Conservation (phyloP, 2,329 filamentous ascomycete species). For the Hymenotorrendiella dingleyae region DNA sequence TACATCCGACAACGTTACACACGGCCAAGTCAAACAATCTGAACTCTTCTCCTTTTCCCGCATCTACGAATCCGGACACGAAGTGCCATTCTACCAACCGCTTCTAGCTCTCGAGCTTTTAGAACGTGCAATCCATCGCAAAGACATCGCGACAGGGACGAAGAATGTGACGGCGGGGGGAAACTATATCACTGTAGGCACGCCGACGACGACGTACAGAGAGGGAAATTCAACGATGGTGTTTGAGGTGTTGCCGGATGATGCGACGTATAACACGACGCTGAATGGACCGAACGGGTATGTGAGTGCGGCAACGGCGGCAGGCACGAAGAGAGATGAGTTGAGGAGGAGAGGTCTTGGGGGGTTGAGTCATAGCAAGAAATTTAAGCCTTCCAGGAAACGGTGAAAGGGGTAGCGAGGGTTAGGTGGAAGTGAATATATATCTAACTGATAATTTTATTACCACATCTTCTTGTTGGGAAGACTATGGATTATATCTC, state of each 20-base stretch:
- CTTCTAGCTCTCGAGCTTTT: conserved; percentile 46
- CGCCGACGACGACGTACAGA: conserved; percentile 19
- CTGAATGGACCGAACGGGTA: conserved; percentile 35
- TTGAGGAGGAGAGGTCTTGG: not conserved
- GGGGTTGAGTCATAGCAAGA: not conserved
- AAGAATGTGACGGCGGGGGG: conserved; percentile 35
- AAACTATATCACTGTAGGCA: conserved; percentile 18
- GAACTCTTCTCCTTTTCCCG: conserved; percentile 64
- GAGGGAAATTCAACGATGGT: conserved; percentile 35
- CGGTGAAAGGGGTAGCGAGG: too few species aligned
- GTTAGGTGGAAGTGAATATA: too few species aligned
- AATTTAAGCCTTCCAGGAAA: not conserved
- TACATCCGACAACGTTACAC: conserved; percentile 57
- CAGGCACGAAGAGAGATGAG: not conserved
- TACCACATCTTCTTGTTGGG: too few species aligned
- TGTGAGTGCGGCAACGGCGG: not conserved
- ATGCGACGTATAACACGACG: conserved; percentile 44
- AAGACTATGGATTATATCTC: too few species aligned
- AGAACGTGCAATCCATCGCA: conserved; percentile 40
- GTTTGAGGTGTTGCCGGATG: conserved; percentile 34
- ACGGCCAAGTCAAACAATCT: conserved; percentile 67
- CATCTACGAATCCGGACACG: conserved; percentile 55
- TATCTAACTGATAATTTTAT: too few species aligned
- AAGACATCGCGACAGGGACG: conserved; percentile 48
- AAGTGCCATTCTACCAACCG: conserved; percentile 48